Base-by-base conservation (phyloP, 2,329 filamentous ascomycete species). In the Beauveria asiatica region DNA sequence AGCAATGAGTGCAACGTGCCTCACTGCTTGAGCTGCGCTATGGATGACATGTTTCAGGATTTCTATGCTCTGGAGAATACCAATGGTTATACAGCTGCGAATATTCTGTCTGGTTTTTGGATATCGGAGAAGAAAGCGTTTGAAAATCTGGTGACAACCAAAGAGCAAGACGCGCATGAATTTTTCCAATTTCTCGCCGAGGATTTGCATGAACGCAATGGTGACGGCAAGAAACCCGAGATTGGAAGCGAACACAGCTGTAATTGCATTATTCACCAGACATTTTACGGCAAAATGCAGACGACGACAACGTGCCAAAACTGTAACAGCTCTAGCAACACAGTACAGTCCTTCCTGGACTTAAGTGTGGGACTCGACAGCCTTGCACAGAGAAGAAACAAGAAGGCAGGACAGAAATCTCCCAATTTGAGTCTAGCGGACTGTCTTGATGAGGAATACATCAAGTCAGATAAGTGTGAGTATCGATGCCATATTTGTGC, bases 161-260 rank as follows among this genome's bases (percentile, higher is more conserved):
- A 92, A 68, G 93, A 97, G 74, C 93, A 97, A 76, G 93, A 97
- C 70, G 93, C 93, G 0, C 93, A 97, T 70, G 93, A 97, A 72
- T 97, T 96, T 75, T 95, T 97, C 73, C 92, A 96, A 70, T 97
- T 96, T 69, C 83, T 97, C 39, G 88, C 95, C 41, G 93, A 97
- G 75, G 90, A 94, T 67, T 80, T 99, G 17, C 93, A 97, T 70
- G 85, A 89, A 69, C 83, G 91, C 45, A 94, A 92, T 66, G 86
- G 86, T 16, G 86, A 89, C 64, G 82, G 83, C 44, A 87, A 85
- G 69, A 82, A 78, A 66, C 82, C 82, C 33, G 83, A 81, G 70
- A 81, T 70, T 55, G 81, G 77, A 63, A 83, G 79, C 64, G 82
- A 84, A 68, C 82, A 84, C 68, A 83, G 75, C 65, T 97, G 94